Evolutionary conservation across 208 protist species (phyloP).

Genomic region (Vickermania spadyakhi): DNA sequence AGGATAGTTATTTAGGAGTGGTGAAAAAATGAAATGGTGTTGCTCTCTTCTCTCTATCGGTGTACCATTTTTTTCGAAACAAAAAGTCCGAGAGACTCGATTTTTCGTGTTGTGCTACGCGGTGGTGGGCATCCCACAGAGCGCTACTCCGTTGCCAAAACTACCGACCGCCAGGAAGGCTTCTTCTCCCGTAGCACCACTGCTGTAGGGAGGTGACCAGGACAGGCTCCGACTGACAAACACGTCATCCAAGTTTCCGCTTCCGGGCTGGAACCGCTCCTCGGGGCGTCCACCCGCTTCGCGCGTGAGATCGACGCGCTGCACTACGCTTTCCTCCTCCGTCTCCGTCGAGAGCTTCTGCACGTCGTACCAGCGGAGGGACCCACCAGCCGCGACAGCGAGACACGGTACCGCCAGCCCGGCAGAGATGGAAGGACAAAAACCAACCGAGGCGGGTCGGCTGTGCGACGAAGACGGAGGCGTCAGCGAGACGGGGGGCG

Average conservation of each 20-base stretch:
- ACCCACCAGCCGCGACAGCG: not conserved
- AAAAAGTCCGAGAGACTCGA: too few species aligned
- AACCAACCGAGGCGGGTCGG: not conserved
- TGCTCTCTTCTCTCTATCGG: too few species aligned
- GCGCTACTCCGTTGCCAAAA: not conserved
- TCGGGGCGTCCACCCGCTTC: too few species aligned
- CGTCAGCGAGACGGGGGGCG: conserved; percentile 8
- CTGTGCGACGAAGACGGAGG: not conserved
- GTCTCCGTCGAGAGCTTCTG: not conserved
- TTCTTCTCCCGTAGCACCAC: not conserved
- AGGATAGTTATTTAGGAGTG: not conserved
- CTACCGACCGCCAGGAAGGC: not conserved
- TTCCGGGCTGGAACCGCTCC: not conserved
- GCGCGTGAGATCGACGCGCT: not conserved
- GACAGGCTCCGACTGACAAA: not conserved
- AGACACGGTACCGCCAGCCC: not conserved
- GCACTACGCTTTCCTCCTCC: not conserved
- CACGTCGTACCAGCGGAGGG: not conserved
- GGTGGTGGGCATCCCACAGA: not conserved
- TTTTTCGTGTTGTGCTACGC: not conserved
- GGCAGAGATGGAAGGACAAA: too few species aligned
- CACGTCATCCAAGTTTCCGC: not conserved
- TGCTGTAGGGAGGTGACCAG: not conserved
- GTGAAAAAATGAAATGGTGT: conserved; percentile 1
- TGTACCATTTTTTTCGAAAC: too few species aligned